Conservation (phyloP, 805 yeast genomes). For the Cephaloascus albidus region DNA sequence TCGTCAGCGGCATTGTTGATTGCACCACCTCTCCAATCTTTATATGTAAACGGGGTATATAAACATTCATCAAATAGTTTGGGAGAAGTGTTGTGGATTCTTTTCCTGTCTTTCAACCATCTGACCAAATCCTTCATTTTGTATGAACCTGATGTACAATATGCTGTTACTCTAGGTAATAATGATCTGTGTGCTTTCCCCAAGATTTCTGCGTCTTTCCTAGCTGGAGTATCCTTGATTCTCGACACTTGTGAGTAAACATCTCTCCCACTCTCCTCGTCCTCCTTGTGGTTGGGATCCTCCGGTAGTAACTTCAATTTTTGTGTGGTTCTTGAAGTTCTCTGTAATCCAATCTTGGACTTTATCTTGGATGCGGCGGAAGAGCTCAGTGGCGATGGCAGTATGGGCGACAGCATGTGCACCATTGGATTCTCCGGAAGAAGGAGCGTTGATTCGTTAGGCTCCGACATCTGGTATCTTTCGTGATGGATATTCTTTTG, state of each 20-base stretch:
- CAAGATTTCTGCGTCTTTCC: constrained; percentile 87
- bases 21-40: constrained; percentile 62
- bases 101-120: constrained; percentile 75
- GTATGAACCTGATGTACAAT: constrained; percentile 91
- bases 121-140: constrained; percentile 78
- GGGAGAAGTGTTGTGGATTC: constrained; percentile 71
- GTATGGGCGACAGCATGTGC: constrained; percentile 1
- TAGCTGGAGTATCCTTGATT: constrained; percentile 80
- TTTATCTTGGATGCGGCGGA: no score
- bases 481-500: no score
- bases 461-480: neutral
- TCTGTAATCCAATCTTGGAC: constrained; percentile 57
- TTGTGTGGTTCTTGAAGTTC: constrained; percentile 68
- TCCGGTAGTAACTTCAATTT: constrained; percentile 20
- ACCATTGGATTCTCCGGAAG: constrained; percentile 20
- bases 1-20: constrained; percentile 1
- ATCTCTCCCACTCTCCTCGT: constrained; percentile 31
- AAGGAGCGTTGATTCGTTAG: constrained; percentile 13
- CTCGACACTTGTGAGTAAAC: constrained; percentile 79
- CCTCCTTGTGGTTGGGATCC: constrained; percentile 16
- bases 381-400: no score
- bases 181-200: constrained; percentile 80
- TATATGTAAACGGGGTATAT: constrained; percentile 81
- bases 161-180: constrained; percentile 91
- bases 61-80: constrained; percentile 90